A percentile compares a stretch with the other conserved stretches of the same genome.
These are phyloP conservation scores for Spizellomyces sp. DNA, from an alignment of 192 early-diverging fungal species.

Conservation along the genomic window DNA sequence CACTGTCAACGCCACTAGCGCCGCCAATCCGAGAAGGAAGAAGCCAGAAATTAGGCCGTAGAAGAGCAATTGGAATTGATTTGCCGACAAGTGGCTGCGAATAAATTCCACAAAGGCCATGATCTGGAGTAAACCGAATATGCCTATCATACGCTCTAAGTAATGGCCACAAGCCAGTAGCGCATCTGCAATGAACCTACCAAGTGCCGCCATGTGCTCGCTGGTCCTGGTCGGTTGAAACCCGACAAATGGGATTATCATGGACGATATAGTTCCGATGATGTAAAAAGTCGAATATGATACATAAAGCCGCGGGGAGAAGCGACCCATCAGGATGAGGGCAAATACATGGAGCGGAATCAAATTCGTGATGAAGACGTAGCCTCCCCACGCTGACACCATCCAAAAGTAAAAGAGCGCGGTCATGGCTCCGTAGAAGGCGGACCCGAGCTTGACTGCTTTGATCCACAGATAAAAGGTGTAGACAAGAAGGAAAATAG, in stretches of 20 bases:
- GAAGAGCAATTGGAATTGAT: slow-evolving; percentile 86
- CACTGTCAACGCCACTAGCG: slow-evolving; percentile 74
- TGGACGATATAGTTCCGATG: slow-evolving; percentile 92
- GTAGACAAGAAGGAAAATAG: slow-evolving; percentile 97
- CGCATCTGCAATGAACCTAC: slow-evolving; percentile 43
- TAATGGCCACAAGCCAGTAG: not conserved
- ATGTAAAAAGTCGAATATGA: slow-evolving; percentile 99
- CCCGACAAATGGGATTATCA: slow-evolving; percentile 99
- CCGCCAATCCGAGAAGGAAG: slow-evolving; percentile 59
- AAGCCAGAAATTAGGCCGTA: slow-evolving; percentile 62
- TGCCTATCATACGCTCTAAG: slow-evolving; percentile 50
- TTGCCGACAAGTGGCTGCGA: slow-evolving; percentile 73
- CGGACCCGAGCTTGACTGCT: slow-evolving; percentile 91
- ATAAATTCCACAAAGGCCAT: slow-evolving; percentile 89
- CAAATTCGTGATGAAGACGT: slow-evolving; percentile 99
- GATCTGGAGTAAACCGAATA: slow-evolving; percentile 96
- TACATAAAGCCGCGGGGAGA: slow-evolving; percentile 89
- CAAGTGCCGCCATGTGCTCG: slow-evolving; percentile 99
- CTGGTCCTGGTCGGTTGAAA: slow-evolving; percentile 96
- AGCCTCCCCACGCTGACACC: slow-evolving; percentile 99
- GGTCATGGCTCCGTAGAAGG: slow-evolving; percentile 80
- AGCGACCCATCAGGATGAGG: slow-evolving; percentile 94
- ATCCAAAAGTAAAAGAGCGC: slow-evolving; percentile 99
- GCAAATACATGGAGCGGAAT: slow-evolving; percentile 96
- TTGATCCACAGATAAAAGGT: slow-evolving; percentile 99